These are phyloP conservation scores for Anthracocystis setariae DNA, from an alignment of 1,284 basidiomycete genomes.

Conservation along the genomic window DNA sequence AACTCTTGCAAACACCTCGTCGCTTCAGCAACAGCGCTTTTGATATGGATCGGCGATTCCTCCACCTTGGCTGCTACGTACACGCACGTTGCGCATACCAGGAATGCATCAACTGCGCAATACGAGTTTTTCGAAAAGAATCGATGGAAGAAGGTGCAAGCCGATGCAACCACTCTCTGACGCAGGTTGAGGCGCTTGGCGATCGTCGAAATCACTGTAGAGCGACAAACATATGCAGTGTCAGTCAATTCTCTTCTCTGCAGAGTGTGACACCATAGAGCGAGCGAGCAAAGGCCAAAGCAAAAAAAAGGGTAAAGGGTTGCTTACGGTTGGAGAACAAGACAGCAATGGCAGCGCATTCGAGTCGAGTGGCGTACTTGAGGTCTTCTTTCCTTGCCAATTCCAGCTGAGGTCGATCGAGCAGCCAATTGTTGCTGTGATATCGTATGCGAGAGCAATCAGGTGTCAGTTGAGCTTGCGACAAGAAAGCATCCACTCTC, in stretches of 20 bases:
- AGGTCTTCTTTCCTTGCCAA: slow-evolving; percentile 58
- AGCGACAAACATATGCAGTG: not conserved
- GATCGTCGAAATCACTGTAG: slow-evolving; percentile 71
- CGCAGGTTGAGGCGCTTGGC: slow-evolving; percentile 84
- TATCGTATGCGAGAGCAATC: no score
- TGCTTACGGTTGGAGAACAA: slow-evolving; percentile 61
- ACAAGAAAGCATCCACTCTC: no score
- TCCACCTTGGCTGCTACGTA: slow-evolving; percentile 97
- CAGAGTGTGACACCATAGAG: no score
- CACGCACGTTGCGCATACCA: slow-evolving; percentile 90
- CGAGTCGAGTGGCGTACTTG: slow-evolving; percentile 48
- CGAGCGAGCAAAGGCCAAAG: no score
- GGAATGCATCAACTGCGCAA: slow-evolving; percentile 90
- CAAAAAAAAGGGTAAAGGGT: not conserved
- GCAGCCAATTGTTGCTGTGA: slow-evolving; percentile 64
- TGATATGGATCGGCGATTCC: slow-evolving; percentile 93
- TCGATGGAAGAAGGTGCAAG: slow-evolving; percentile 89
- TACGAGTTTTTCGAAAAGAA: slow-evolving; percentile 79
- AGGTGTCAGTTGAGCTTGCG: no score
- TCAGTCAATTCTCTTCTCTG: no score
- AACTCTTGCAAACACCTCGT: slow-evolving; percentile 67
- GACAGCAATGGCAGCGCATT: slow-evolving; percentile 58
- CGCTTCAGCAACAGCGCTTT: slow-evolving; percentile 86
- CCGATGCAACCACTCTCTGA: slow-evolving; percentile 90
- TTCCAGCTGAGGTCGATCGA: slow-evolving; percentile 55